Base-by-base conservation (phyloP, 1,139 yeast genomes). In the Candida buenavistaensis region DNA sequence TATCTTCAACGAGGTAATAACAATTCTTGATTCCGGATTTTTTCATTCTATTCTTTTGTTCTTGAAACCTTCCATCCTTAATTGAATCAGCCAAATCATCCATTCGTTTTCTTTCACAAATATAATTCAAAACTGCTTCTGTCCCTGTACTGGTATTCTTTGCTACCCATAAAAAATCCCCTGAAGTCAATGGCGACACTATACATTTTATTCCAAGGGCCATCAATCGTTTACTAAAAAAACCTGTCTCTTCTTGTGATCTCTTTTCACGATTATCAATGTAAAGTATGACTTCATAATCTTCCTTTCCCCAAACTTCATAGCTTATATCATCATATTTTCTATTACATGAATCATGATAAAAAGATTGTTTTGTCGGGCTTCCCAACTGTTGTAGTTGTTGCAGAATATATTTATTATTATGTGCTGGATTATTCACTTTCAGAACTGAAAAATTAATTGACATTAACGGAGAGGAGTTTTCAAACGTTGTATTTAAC, bases 81-180 rank as follows among this genome's bases (percentile, higher is more conserved):
- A 94, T 89, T 35, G 96, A 86, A 30, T 71, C 55, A 0, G 85
- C 83, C 50, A 94, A 72, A 64, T 94, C 99, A 53, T 87, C 96
- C 28, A 89, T 59, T 39, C 96, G 65, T 57, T 94, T 94, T 26
- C 99, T 71, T 58, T 94, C 99, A 37, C 94, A 73, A 17, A 92
- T 82, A 44, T 77, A 81, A 51, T 90, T 87, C 14, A 94, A 59
- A 1, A 87, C 82, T 3, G 82, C 89, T 38, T 81, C 82, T 38
- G 73, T 72, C 1, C 75, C 71, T 0, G 86, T 76, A 0, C 43
- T 49, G 34, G 63, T 72, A 51, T 89, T 75, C 40, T 72, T 72
- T 0, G 97, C 98, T 3, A 89, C 71, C 98, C 98, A 94, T 7
- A 85, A 48, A 1, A 83, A 80, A 64, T 94, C 99, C 1, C 98